Base-by-base conservation (phyloP, 2,329 filamentous ascomycete genomes). In the Saccharata proteae region DNA sequence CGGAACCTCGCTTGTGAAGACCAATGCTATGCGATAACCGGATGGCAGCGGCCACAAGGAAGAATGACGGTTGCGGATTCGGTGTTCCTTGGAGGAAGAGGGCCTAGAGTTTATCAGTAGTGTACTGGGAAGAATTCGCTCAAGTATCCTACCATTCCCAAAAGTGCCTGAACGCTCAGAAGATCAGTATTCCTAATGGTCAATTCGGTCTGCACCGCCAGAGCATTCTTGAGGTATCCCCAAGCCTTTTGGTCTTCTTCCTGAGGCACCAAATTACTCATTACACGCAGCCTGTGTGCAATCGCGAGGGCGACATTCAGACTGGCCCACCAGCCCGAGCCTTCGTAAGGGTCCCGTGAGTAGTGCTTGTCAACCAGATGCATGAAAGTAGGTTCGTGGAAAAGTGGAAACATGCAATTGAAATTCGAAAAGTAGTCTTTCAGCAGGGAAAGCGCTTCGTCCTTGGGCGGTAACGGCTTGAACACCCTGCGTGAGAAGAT, bases 361-460 rank as follows among this genome's bases (percentile, higher is more conserved):
- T 96, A 98, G 52, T 96, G 88, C 43, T 80, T 76, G 49, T 96
- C 85, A 18, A 94, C 85, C 4, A 96, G 66, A 50, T 94, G 86
- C 84, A 96, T 96, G 51, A 98, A 98, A 0, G 90, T 96, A 1
- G 88, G 86, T 54, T 94, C 86, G 55, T 98, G 90, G 49, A 93
- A 98, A 4, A 98, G 66, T 5, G 90, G 90, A 50, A 96, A 93
- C 72, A 96, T 88, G 72, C 84, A 90, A 62, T 98, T 98, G 68
- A 98, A 96, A 58, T 94, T 94, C 48, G 93, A 83, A 43, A 98
- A 98, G 49, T 80, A 98, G 55, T 98, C 90, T 55, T 80, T 84
- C 38, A 94, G 72, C 21, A 96, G 62, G 2, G 84, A 92, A 38
- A 92, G 56, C 1, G 85, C 83, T 58, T 94, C 86, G n/a, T 76